These are phyloP conservation scores for Chrysochromulina tobinii DNA, from an alignment of 78 protist species.

Conservation along the genomic window DNA sequence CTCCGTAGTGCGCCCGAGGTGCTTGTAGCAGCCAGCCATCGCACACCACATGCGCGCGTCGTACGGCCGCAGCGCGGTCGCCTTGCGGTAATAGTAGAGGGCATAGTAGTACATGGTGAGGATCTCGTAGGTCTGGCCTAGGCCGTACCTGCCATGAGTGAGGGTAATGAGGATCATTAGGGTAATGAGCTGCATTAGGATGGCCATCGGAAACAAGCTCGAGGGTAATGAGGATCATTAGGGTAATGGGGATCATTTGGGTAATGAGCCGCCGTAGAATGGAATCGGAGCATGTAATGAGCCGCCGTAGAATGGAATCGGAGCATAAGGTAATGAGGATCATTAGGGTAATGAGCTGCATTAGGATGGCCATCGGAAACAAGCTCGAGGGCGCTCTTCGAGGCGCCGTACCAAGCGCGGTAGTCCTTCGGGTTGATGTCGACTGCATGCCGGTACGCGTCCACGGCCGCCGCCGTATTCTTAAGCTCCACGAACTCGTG, in stretches of 20 bases:
- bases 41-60: constrained; percentile 91
- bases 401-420: constrained; percentile 88
- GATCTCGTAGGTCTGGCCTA: constrained; percentile 93
- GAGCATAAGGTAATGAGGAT: background rate
- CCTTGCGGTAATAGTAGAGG: constrained; percentile 84
- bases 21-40: constrained; percentile 57
- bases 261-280: too few species aligned
- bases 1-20: background rate
- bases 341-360: too few species aligned
- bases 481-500: constrained; percentile 91
- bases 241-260: too few species aligned
- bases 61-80: constrained; percentile 74
- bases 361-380: background rate
- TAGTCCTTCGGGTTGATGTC: constrained; percentile 77
- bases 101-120: constrained; percentile 82
- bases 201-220: background rate
- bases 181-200: background rate
- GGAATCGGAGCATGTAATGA: too few species aligned
- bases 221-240: too few species aligned
- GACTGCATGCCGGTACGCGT: constrained; percentile 82
- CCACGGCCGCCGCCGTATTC: constrained; percentile 85
- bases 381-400: background rate
- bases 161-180: background rate
- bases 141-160: constrained; percentile 81
- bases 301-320: too few species aligned